Evolutionary conservation across 2,329 filamentous ascomycete species (phyloP).

Genomic region (Phaeoacremonium minimum): DNA sequence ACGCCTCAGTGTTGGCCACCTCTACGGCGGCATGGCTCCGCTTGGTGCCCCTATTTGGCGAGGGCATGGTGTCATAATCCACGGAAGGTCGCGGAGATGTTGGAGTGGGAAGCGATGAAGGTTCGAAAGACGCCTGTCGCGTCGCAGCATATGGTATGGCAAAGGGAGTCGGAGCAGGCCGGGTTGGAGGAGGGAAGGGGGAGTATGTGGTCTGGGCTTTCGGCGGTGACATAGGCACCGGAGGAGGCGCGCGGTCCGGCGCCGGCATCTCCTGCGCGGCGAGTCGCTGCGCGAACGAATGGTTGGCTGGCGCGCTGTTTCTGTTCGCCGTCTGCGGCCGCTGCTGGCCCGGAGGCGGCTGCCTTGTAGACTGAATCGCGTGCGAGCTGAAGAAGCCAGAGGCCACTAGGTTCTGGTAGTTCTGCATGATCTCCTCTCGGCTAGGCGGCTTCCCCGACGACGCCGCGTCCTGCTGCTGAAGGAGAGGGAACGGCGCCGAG

Average conservation of each 20-base stretch:
- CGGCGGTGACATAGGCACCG: background rate
- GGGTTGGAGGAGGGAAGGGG: background rate
- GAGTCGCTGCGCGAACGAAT: constrained; percentile 7
- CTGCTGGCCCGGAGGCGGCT: constrained; percentile 25
- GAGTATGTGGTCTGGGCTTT: background rate
- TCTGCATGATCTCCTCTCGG: constrained; percentile 49
- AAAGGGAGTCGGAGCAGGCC: constrained; percentile 4
- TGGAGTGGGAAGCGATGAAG: constrained; percentile 1
- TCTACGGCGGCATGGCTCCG: constrained; percentile 6
- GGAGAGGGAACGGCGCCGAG: too few relatives aligned
- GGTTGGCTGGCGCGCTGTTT: background rate
- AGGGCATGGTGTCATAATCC: background rate
- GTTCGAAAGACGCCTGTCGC: constrained; percentile 7
- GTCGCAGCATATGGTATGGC: constrained; percentile 8
- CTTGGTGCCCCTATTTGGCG: constrained; percentile 28
- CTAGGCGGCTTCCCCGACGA: constrained; percentile 20
- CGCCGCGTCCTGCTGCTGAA: background rate
- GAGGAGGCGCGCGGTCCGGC: background rate
- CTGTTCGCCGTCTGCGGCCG: constrained; percentile 3
- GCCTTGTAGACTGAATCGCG: constrained; percentile 52
- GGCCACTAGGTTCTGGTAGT: constrained; percentile 52
- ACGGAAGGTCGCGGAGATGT: constrained; percentile 8
- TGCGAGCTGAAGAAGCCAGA: constrained; percentile 55
- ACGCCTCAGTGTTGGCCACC: constrained; percentile 17
- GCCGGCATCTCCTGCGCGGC: constrained; percentile 1